Conservation (phyloP, 345 rosid genomes). For the Linum usitatissimum region DNA sequence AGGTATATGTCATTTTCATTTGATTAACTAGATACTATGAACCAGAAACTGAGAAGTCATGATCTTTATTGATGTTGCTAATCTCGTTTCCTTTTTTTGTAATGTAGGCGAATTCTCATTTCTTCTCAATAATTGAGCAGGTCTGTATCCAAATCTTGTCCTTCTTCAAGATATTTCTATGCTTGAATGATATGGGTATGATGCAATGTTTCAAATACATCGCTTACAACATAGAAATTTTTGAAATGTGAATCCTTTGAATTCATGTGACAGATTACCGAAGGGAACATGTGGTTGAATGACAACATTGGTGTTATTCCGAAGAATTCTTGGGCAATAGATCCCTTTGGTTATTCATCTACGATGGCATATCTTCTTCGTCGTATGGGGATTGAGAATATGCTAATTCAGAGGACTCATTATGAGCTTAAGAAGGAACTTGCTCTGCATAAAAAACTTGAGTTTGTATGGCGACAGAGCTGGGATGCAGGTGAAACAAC, state of each 20-base stretch:
- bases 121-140: constrained; percentile 92
- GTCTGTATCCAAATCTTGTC: constrained; percentile 18
- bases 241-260: background rate
- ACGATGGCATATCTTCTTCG: constrained; percentile 96
- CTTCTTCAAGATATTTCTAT: background rate
- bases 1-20: constrained; percentile 32
- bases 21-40: background rate
- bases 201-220: too few relatives aligned
- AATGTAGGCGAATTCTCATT: constrained; percentile 97
- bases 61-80: constrained; percentile 2
- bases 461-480: constrained; percentile 90
- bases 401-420: constrained; percentile 98
- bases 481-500: constrained; percentile 93
- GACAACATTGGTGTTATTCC: constrained; percentile 88
- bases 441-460: constrained; percentile 74
- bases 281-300: constrained; percentile 92
- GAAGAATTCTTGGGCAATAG: constrained; percentile 95
- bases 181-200: too few relatives aligned
- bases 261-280: constrained; percentile 47
- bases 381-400: constrained; percentile 97
- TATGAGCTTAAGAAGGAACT: constrained; percentile 98
- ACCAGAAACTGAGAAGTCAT: background rate
- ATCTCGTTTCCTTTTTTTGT: constrained; percentile 17
- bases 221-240: background rate
- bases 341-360: constrained; percentile 95